Evolutionary conservation across 2,329 filamentous ascomycete species (phyloP), one percentile per base, ranked within the genome.

Genomic region (Aspergillus hiratsukae): DNA sequence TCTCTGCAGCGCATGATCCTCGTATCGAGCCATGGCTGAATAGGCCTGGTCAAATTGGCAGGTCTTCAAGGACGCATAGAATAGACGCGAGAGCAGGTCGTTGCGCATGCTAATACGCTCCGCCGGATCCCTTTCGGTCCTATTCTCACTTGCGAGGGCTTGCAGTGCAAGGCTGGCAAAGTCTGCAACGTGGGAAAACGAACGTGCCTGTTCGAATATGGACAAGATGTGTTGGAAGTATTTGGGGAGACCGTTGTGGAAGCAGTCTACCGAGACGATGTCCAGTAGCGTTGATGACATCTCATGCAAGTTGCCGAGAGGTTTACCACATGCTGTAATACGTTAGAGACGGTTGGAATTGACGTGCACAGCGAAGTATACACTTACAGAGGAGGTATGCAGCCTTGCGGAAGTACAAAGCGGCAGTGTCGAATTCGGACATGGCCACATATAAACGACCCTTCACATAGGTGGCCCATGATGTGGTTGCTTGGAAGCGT

Each of bases 171-270:
- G 78, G 41, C 85, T 83, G 41, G 90, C 87, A 77, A 96, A 97
- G 62, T 96, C 90, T 5, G 91, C 83, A 43, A 95, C 90, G 66
- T 88, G 89, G 1, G 89, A 88, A 71, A 89, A 90, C 0, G 87
- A 86, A 63, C 87, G 88, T 46, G 85, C 83, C 64, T 83, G 84
- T 70, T 97, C 92, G 68, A 89, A 97, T 1, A 99, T 80, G 21
- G 85, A 81, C 11, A 92, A 83, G 51, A 97, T 83, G 71, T 99
- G 94, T 45, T 87, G 85, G 72, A 95, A 95, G 75, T 97, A 99
- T 60, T 84, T 86, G 4, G 90, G 83, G 43, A 92, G 80, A 1
- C 93, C 94, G 55, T 84, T 84, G 68, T 91, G 81, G 67, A 88
- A 86, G 52, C 71, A 78, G 53, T 80, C 78, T 11, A 87, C 87